Conservation (phyloP, 257 asterid species). For the Nicotiana benthamiana region DNA sequence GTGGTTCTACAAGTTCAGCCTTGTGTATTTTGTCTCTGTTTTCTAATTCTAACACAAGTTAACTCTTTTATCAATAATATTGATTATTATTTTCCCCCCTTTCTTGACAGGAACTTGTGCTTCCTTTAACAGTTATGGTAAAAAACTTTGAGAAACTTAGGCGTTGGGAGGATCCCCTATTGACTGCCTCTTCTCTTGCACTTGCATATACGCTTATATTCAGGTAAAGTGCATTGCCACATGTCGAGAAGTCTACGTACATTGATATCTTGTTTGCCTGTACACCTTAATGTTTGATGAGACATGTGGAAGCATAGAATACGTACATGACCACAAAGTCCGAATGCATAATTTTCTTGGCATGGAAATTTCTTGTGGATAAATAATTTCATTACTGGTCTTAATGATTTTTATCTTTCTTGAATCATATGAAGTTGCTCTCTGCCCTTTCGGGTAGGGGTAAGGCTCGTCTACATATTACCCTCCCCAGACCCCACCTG, state of each 20-base stretch:
- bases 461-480: too few species aligned
- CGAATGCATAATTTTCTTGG: background rate
- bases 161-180: slow-evolving; percentile 85
- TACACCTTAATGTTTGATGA: background rate
- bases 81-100: background rate
- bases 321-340: background rate
- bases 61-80: background rate
- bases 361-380: background rate
- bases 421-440: background rate
- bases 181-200: slow-evolving; percentile 77
- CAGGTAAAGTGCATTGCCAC: slow-evolving; percentile 41
- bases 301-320: background rate
- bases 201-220: slow-evolving; percentile 56
- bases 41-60: background rate
- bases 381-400: background rate
- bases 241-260: background rate
- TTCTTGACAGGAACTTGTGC: slow-evolving; percentile 65
- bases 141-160: slow-evolving; percentile 62
- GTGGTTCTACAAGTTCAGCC: background rate
- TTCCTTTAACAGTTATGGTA: slow-evolving; percentile 60
- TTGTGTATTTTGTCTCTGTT: background rate
- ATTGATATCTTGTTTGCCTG: background rate
- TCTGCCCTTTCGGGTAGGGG: too few species aligned
- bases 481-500: too few species aligned
- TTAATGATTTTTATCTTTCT: background rate